A percentile compares a stretch with the other conserved stretches of the same genome.
Evolutionary conservation across 2,329 filamentous ascomycete genomes (phyloP).

Genomic region (Tetracladium maxilliforme): DNA sequence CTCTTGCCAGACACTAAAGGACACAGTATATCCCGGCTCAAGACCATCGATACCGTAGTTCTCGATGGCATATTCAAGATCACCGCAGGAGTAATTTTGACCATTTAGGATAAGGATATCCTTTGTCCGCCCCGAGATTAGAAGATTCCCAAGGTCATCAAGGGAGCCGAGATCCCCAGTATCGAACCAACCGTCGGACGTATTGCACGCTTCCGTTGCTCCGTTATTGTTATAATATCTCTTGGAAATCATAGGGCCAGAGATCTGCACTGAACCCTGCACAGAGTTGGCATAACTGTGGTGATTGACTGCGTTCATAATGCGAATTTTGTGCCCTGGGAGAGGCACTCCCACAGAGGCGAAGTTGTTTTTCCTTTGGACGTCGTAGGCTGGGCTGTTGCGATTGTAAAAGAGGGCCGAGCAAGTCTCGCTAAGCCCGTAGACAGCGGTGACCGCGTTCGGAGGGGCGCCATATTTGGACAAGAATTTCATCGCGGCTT

Average conservation of each 20-base stretch:
- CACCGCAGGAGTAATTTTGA: slow-evolving; percentile 21
- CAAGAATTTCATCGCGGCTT: slow-evolving; percentile 12
- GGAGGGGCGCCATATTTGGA: slow-evolving; percentile 12
- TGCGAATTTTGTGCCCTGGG: slow-evolving; percentile 19
- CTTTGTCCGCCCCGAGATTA: slow-evolving; percentile 19
- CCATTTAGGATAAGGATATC: slow-evolving; percentile 30
- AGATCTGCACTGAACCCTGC: slow-evolving; percentile 9
- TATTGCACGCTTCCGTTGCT: slow-evolving; percentile 42
- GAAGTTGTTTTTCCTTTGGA: slow-evolving; percentile 10
- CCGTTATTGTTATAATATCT: slow-evolving; percentile 22
- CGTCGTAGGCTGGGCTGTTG: slow-evolving; percentile 21
- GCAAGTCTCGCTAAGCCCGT: slow-evolving; percentile 34
- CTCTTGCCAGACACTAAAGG: slow-evolving; percentile 20
- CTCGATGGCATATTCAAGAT: slow-evolving; percentile 23
- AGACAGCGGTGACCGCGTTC: slow-evolving; percentile 20
- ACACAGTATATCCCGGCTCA: slow-evolving; percentile 15
- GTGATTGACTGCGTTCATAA: slow-evolving; percentile 7
- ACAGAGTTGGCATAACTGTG: slow-evolving; percentile 1
- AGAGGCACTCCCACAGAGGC: slow-evolving; percentile 20
- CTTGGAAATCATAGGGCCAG: slow-evolving; percentile 45
- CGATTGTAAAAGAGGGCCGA: slow-evolving; percentile 27
- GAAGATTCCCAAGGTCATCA: slow-evolving; percentile 17
- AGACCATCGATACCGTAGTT: slow-evolving; percentile 12
- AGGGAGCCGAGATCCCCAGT: slow-evolving; percentile 18
- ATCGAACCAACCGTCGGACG: slow-evolving; percentile 24